Percentiles rank a stretch among this genome's conserved stretches.
Evolutionary conservation across 1,284 basidiomycete genomes (phyloP).

Genomic region (Cutaneotrichosporon arboriforme): DNA sequence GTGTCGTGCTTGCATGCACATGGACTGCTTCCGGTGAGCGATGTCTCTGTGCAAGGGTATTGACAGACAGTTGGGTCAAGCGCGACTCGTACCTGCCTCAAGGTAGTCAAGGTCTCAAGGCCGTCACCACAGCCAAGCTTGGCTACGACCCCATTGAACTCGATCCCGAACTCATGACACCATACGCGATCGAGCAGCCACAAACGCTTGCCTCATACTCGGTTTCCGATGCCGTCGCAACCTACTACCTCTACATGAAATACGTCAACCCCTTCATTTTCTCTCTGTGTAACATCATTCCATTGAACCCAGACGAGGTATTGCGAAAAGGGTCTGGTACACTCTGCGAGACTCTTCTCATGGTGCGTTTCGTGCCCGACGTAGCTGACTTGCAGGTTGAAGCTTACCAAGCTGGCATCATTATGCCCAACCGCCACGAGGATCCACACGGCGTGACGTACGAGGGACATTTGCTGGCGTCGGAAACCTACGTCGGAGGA

Average conservation of each 20-base stretch:
- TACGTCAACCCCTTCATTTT: conserved; percentile 99
- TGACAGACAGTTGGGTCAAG: conserved; percentile 73
- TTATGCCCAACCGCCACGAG: conserved; percentile 98
- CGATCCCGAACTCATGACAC: conserved; percentile 99
- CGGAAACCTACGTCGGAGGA: conserved; percentile 97
- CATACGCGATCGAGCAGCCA: conserved; percentile 96
- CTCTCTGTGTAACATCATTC: conserved; percentile 98
- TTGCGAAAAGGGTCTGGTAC: conserved; percentile 94
- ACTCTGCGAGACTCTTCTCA: conserved; percentile 92
- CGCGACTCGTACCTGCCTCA: conserved; percentile 99
- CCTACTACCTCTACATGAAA: conserved; percentile 99
- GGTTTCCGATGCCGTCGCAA: conserved; percentile 98
- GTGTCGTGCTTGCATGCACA: conserved; percentile 86
- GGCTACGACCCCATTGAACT: conserved; percentile 97
- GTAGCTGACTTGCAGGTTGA: conserved; percentile 65
- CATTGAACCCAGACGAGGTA: conserved; percentile 93
- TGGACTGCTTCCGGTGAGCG: conserved; percentile 87
- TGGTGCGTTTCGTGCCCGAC: conserved; percentile 59
- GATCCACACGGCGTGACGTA: conserved; percentile 89
- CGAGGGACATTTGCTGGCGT: conserved; percentile 90
- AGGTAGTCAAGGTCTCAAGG: conserved; percentile 96
- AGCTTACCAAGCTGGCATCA: conserved; percentile 83
- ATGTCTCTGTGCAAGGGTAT: not conserved
- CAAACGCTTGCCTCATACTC: conserved; percentile 95
- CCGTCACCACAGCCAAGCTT: conserved; percentile 92